A percentile compares a stretch with the other conserved stretches of the same genome.
phyloP scores from a whole-genome alignment of 805 yeast genomes.

The Yamadazyma philogaea region DNA sequence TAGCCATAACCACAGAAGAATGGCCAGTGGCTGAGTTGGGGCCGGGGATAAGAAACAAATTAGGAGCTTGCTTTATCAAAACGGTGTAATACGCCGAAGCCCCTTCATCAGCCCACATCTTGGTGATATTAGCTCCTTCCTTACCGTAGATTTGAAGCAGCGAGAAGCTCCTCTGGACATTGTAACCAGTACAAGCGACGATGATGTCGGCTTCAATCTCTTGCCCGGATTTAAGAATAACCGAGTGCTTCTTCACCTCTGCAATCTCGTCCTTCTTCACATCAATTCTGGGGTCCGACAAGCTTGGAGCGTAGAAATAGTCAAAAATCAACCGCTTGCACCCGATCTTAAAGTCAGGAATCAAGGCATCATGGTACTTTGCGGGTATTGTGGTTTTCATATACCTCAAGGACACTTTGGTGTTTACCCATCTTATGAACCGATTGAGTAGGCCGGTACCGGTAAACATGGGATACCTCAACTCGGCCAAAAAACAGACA shows the following conservation, averaged over 20 bases:
- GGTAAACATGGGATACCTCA: conserved; percentile 33
- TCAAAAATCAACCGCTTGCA: conserved; percentile 42
- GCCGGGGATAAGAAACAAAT: conserved; percentile 34
- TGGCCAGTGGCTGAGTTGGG: conserved; percentile 45
- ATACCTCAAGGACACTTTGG: conserved; percentile 19
- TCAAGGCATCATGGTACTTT: conserved; percentile 29
- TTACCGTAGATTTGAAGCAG: conserved; percentile 25
- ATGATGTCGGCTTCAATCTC: conserved; percentile 34
- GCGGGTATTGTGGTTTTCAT: conserved; percentile 29
- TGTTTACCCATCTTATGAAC: conserved; percentile 24
- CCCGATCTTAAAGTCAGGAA: conserved; percentile 40
- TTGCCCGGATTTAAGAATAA: conserved; percentile 27
- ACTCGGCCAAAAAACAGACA: conserved; percentile 28
- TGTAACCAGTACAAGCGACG: conserved; percentile 43
- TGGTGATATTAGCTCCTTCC: conserved; percentile 19
- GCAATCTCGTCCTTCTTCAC: conserved; percentile 22
- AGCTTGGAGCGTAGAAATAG: conserved; percentile 31
- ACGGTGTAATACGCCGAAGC: conserved; percentile 35
- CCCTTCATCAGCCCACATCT: conserved; percentile 31
- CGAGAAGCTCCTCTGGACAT: conserved; percentile 18
- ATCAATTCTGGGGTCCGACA: conserved; percentile 29
- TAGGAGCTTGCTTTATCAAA: conserved; percentile 33
- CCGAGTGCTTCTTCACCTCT: conserved; percentile 26
- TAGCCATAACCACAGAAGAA: conserved; percentile 37
- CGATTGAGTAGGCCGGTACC: conserved; percentile 28